A percentile compares a stretch with the other conserved stretches of the same genome.
These are phyloP conservation scores for Metschnikowia matae DNA, from an alignment of 805 yeast species.

Conservation along the genomic window DNA sequence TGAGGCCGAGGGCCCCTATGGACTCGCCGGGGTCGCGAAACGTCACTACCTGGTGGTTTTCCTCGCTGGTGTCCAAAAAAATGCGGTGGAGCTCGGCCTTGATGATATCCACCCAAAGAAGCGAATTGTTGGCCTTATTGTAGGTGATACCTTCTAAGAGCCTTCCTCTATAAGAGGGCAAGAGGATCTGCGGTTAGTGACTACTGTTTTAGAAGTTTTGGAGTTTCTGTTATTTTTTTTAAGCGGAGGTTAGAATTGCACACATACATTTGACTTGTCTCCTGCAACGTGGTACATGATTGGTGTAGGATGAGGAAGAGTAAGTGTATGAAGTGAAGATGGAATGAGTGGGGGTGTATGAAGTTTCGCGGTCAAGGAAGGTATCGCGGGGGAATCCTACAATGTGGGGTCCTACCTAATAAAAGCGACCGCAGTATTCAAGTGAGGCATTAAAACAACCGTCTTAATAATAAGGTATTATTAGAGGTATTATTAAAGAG, in stretches of 20 bases:
- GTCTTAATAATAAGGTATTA: too few relatives aligned
- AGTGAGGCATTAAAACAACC: too few relatives aligned
- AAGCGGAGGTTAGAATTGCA: not conserved
- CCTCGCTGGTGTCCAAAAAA: conserved; percentile 12
- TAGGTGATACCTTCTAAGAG: conserved; percentile 67
- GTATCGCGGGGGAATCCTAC: too few relatives aligned
- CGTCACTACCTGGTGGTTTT: conserved; percentile 36
- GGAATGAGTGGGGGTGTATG: not conserved
- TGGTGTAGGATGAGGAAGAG: too few relatives aligned
- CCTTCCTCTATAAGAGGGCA: conserved; percentile 38
- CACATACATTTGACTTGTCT: conserved; percentile 11
- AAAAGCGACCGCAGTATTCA: too few relatives aligned
- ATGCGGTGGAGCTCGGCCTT: conserved; percentile 40
- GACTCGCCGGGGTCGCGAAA: conserved; percentile 38
- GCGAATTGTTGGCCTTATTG: conserved; percentile 50
- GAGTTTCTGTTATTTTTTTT: too few relatives aligned
- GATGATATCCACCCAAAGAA: conserved; percentile 47
- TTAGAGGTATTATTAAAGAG: too few relatives aligned
- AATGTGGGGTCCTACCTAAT: too few relatives aligned
- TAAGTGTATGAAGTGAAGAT: too few relatives aligned
- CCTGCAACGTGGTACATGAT: not conserved
- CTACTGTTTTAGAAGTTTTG: too few relatives aligned
- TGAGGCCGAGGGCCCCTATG: conserved; percentile 71
- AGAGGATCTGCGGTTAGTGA: conserved; percentile 17
- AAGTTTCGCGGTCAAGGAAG: too few relatives aligned